Evolutionary conservation across 805 yeast genomes (phyloP).

Genomic region (Myxozyma melibiosi): DNA sequence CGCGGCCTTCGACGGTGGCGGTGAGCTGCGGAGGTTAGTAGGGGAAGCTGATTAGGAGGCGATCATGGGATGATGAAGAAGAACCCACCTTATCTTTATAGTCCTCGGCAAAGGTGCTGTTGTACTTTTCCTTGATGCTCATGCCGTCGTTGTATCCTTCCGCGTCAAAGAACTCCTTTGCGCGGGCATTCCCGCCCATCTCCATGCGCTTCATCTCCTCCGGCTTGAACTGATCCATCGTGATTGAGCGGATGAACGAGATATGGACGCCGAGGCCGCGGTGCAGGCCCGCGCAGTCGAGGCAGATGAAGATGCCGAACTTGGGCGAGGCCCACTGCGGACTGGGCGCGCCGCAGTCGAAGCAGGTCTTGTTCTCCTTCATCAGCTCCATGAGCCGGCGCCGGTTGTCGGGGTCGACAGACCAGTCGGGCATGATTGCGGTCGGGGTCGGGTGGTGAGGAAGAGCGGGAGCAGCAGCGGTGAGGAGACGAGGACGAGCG

Average conservation of each 20-base stretch:
- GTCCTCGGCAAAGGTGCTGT: conserved; percentile 91
- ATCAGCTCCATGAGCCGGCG: conserved; percentile 66
- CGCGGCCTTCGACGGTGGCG: conserved; percentile 71
- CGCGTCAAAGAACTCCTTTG: conserved; percentile 64
- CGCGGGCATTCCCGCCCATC: conserved; percentile 80
- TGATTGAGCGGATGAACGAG: conserved; percentile 92
- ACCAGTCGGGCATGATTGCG: conserved; percentile 58
- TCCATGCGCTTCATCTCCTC: conserved; percentile 92
- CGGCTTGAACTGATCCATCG: conserved; percentile 97
- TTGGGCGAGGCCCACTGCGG: conserved; percentile 99
- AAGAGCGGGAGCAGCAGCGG: background rate
- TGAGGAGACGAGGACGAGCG: background rate
- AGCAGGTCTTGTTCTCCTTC: conserved; percentile 83
- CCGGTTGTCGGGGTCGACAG: conserved; percentile 91
- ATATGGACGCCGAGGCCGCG: conserved; percentile 93
- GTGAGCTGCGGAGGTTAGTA: conserved; percentile 48
- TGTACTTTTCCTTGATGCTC: conserved; percentile 75
- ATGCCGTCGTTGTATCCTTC: conserved; percentile 69
- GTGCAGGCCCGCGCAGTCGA: conserved; percentile 97
- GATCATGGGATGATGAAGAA: background rate
- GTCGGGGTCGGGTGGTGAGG: background rate
- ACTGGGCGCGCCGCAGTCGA: conserved; percentile 92
- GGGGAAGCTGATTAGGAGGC: background rate
- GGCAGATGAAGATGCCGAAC: conserved; percentile 94
- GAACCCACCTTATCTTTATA: conserved; percentile 64